phyloP scores from a whole-genome alignment of 805 yeast species.

The Saturnispora ahearnii region DNA sequence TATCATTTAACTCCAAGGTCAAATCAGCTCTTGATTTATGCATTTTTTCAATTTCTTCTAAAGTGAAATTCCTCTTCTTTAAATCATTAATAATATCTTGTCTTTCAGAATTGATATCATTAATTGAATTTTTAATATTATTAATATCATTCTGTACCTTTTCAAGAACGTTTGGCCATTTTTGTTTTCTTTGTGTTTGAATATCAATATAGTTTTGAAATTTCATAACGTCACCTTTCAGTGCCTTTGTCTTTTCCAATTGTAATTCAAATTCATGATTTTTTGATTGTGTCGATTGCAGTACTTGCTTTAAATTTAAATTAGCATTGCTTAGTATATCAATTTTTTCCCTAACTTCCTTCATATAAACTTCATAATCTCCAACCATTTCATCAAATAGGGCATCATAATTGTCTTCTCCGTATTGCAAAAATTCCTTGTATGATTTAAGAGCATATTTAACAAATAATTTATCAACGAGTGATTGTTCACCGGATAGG shows the following conservation, averaged over 20 bases:
- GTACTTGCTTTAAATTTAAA: constrained; percentile 30
- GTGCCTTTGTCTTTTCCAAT: constrained; percentile 48
- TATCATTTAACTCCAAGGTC: constrained; percentile 41
- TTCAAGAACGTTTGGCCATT: constrained; percentile 54
- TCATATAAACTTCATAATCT: constrained; percentile 45
- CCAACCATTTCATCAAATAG: constrained; percentile 46
- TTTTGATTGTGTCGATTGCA: constrained; percentile 35
- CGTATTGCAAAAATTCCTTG: constrained; percentile 47
- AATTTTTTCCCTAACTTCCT: constrained; percentile 40
- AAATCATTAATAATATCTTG: constrained; percentile 38
- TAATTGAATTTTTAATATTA: constrained; percentile 33
- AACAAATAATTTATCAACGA: constrained; percentile 25
- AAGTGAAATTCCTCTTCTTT: constrained; percentile 46
- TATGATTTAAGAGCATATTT: constrained; percentile 60
- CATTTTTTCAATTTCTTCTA: constrained; percentile 54
- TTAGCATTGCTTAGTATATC: constrained; percentile 34
- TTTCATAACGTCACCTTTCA: constrained; percentile 62
- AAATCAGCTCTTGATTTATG: constrained; percentile 53
- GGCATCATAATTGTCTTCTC: constrained; percentile 52
- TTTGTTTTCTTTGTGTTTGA: constrained; percentile 53
- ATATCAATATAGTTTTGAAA: constrained; percentile 63
- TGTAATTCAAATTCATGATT: constrained; percentile 41
- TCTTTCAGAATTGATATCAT: constrained; percentile 29
- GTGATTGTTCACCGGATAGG: constrained; percentile 12
- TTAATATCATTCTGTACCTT: constrained; percentile 48